Percentiles rank a stretch among this genome's conserved stretches.
phyloP scores from a whole-genome alignment of 306 rosid species.

The Castanea mollissima region DNA sequence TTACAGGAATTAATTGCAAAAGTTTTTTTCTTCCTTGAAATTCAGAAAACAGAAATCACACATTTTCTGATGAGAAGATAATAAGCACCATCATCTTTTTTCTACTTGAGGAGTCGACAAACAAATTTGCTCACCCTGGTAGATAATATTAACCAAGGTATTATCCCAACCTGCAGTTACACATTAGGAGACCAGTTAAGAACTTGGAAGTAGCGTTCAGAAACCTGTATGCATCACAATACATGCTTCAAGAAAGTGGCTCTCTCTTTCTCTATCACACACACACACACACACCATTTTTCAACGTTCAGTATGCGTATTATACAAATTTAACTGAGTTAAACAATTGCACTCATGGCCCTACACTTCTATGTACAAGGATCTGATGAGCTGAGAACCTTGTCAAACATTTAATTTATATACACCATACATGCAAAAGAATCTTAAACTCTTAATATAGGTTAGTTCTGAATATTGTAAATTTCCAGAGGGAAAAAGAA shows the following conservation, averaged over 20 bases:
- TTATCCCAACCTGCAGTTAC: conserved; percentile 73
- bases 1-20: background rate
- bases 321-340: background rate
- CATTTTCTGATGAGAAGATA: conserved; percentile 17
- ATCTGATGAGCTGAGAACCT: background rate
- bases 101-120: conserved; percentile 40
- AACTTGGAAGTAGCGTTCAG: conserved; percentile 5
- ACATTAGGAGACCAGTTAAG: background rate
- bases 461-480: background rate
- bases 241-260: background rate
- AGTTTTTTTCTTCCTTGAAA: background rate
- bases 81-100: conserved; percentile 26
- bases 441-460: background rate
- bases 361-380: background rate
- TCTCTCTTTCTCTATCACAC: too few species aligned
- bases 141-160: conserved; percentile 81
- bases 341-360: background rate
- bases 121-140: conserved; percentile 70
- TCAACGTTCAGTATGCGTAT: background rate
- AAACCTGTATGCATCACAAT: background rate
- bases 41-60: background rate
- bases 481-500: background rate
- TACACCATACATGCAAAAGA: background rate
- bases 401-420: background rate
- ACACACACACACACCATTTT: background rate